phyloP scores from a whole-genome alignment of 164 flowering plant genomes.

The Chloranthus sessilifolius region DNA sequence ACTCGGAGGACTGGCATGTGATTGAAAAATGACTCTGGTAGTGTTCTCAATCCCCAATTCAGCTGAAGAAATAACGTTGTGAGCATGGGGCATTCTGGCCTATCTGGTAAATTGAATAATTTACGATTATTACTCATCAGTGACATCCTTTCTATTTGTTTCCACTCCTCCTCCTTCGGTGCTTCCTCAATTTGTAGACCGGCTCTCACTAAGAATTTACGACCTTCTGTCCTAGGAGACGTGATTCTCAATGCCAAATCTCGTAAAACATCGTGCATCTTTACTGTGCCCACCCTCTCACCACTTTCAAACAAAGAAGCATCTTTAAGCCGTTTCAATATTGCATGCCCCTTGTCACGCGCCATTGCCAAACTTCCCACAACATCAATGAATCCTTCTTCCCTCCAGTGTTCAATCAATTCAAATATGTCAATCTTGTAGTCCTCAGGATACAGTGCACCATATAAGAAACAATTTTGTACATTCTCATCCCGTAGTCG shows the following conservation, averaged over 20 bases:
- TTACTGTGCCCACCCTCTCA: slow-evolving; percentile 3
- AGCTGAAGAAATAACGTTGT: background rate
- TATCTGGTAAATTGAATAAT: background rate
- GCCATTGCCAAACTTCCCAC: background rate
- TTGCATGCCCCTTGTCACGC: slow-evolving; percentile 14
- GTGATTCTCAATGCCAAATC: slow-evolving; percentile 19
- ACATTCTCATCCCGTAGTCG: slow-evolving; percentile 3
- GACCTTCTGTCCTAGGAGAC: background rate
- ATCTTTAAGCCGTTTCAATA: slow-evolving; percentile 16
- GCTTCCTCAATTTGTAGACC: slow-evolving; percentile 6
- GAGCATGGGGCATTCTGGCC: slow-evolving; percentile 2
- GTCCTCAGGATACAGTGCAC: slow-evolving; percentile 19
- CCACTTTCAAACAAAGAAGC: slow-evolving; percentile 15
- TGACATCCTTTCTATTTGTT: slow-evolving; percentile 12
- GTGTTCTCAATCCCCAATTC: background rate
- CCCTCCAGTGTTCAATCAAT: slow-evolving; percentile 18
- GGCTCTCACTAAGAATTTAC: slow-evolving; percentile 20
- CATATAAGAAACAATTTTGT: slow-evolving; percentile 18
- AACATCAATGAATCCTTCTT: slow-evolving; percentile 18
- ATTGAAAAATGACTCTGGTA: slow-evolving; percentile 8
- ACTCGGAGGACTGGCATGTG: background rate
- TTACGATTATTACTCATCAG: slow-evolving; percentile 3
- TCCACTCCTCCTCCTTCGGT: slow-evolving; percentile 5
- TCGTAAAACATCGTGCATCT: slow-evolving; percentile 23
- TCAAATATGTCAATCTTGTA: slow-evolving; percentile 6